Conservation (phyloP, 805 yeast species). For the Wickerhamomyces kurtzmanii region DNA sequence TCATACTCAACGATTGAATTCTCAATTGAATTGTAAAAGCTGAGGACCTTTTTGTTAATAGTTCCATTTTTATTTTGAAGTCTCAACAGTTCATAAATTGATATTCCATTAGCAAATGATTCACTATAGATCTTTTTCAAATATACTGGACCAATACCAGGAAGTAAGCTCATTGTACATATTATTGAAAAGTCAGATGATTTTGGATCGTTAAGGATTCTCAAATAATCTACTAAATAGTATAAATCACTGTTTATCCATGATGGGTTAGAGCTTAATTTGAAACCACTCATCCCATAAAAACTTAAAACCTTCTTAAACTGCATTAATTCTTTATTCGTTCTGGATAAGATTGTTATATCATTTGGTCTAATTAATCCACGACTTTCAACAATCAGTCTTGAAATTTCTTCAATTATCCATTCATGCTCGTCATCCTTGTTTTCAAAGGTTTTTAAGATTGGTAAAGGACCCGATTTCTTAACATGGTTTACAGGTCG, state of each 20-base stretch:
- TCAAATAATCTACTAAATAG: constrained; percentile 38
- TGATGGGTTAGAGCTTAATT: constrained; percentile 34
- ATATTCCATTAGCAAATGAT: constrained; percentile 1
- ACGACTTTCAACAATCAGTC: constrained; percentile 29
- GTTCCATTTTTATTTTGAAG: background rate
- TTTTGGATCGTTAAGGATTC: constrained; percentile 22
- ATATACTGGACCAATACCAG: constrained; percentile 11
- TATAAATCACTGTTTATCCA: constrained; percentile 38
- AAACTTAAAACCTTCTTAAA: constrained; percentile 26
- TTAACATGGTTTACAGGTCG: constrained; percentile 1
- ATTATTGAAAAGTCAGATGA: constrained; percentile 17
- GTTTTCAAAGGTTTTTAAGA: constrained; percentile 14
- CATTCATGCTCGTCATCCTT: constrained; percentile 30
- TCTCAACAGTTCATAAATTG: constrained; percentile 7
- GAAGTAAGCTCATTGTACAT: constrained; percentile 15
- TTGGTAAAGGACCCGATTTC: constrained; percentile 7
- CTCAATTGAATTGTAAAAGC: constrained; percentile 16
- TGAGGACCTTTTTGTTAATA: constrained; percentile 14
- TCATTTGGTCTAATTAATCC: constrained; percentile 34
- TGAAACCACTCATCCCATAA: constrained; percentile 32
- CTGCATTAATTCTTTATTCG: constrained; percentile 37
- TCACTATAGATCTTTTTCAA: constrained; percentile 11
- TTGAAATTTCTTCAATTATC: constrained; percentile 31
- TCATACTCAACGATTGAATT: constrained; percentile 8
- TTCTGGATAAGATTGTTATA: constrained; percentile 40